Evolutionary conservation across 371 early-diverging fungal genomes (phyloP), one percentile per base, ranked within the genome.

Genomic region (Haplosporangium sp.): DNA sequence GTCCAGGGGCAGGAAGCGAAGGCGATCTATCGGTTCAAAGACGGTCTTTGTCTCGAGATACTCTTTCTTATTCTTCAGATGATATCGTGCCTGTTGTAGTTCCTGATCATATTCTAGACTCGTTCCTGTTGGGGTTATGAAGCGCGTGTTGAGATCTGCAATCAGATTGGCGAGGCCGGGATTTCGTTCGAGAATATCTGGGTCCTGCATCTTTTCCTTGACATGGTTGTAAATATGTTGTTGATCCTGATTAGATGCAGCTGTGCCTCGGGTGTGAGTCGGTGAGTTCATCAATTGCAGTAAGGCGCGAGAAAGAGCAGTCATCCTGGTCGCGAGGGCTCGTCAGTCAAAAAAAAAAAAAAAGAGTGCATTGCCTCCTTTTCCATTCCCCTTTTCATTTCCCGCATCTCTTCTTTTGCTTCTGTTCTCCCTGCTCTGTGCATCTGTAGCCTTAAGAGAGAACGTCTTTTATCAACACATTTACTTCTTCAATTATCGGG

Each of bases 151-250:
- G 18, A 76, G 54, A 54, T 64, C 67, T 0, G 48, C 20, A 21
- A 76, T 60, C 52, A 76, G 62, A 37, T 63, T 36, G 14, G 71
- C 83, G 83, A 80, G 81, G 65, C 21, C 67, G 71, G 64, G 87
- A 84, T 65, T 63, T 43, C 67, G 40, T 82, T 86, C n/a, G 83
- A 80, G 51, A 72, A 79, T 6, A 60, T 83, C 20, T 57, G 75
- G 14, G 76, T 83, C 50, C 51, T 88, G 53, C 58, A 85, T 64
- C 76, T 83, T 58, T 54, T 82, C 11, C 67, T 73, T 8, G 45
- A 41, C 5, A 20, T 54, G 18, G 51, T 13, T 6, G 10, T 7
- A 9, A 9, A 18, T 36, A 16, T 36, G 54, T 9, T 38, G 20
- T 18, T 45, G 55, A 21, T 18, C 36, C 23, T 14, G 54, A 16